Base-by-base conservation (phyloP, 2,329 filamentous ascomycete genomes). In the Chaetomiaceae sp. region DNA sequence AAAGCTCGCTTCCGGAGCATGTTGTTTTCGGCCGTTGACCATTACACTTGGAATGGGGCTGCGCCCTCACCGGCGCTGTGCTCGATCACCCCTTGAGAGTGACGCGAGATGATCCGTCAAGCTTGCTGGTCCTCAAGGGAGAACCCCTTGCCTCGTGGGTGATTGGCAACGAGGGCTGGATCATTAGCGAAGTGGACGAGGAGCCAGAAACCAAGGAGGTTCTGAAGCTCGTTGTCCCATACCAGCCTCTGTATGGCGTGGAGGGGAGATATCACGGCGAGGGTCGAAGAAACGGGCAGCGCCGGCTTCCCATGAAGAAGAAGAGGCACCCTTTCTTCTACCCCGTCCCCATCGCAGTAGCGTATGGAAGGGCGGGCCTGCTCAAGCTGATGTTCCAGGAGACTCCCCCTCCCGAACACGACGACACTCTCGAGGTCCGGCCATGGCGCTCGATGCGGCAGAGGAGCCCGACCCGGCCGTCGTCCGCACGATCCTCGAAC, bases 401-500 rank as follows among this genome's bases (percentile, higher is more conserved):
- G 5, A 42, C 42, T 2, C 5, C 42, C 1, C 15, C 50, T 3
- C 42, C 50, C 19, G 6, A 6, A 27, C 27, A 14, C 4, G 42
- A 39, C 7, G 22, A 19, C 6, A 22, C 27, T 11, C 27, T 19
- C 3, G 50, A 52, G 19, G 19, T 46, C 20, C 19, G 19, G 19
- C 25, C 29, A 52, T 52, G 49, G 40, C 49, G 5, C 49, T 52
- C 15, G 49, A 52, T 27, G 15, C 6, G 34, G 17, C 23, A 17
- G 17, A 4, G 6, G 23, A 31, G 27, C 25, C 42, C 15, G 11
- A 52, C 15, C 49, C 49, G 8, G 25, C n/a, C 1, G 6, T 34
- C 8, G 9, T 52, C 34, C 42, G 11, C 9, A 19, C n/a, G 4
- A 40, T 52, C 6, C 25, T 47, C 19, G 20, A 39, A 27, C 3